phyloP scores from a whole-genome alignment of 2,329 filamentous ascomycete species.

The Diaporthe sp. region DNA sequence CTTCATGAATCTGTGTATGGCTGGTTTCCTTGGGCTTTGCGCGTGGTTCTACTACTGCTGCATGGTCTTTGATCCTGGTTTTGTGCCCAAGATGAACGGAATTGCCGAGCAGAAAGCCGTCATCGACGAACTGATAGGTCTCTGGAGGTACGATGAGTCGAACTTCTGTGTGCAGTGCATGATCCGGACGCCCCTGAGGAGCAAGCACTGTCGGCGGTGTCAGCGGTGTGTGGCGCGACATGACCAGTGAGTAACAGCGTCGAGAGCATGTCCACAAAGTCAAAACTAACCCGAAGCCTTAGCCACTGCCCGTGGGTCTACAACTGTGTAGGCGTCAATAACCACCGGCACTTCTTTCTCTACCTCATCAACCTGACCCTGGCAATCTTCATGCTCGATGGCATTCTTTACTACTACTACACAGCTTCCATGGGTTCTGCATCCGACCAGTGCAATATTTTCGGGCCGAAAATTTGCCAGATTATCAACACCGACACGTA shows the following conservation, averaged over 20 bases:
- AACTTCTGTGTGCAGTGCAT: constrained; percentile 97
- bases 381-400: constrained; percentile 80
- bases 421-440: constrained; percentile 67
- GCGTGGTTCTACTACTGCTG: constrained; percentile 88
- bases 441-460: constrained; percentile 76
- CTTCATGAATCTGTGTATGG: constrained; percentile 85
- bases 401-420: constrained; percentile 80
- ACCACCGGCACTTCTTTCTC: constrained; percentile 94
- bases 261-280: not conserved
- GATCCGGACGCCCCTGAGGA: constrained; percentile 91
- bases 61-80: constrained; percentile 92
- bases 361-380: constrained; percentile 85
- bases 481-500: constrained; percentile 86
- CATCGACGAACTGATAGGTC: constrained; percentile 86
- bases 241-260: constrained; percentile 82
- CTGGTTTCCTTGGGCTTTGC: constrained; percentile 73
- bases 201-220: constrained; percentile 95
- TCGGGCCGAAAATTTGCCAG: constrained; percentile 81
- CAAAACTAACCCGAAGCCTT: not conserved
- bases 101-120: constrained; percentile 90
- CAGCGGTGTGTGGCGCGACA: constrained; percentile 94
- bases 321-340: constrained; percentile 96
- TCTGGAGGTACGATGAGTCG: constrained; percentile 92
- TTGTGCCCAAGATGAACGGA: constrained; percentile 90
- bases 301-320: constrained; percentile 98